Percentiles rank a stretch among this genome's conserved stretches.
phyloP scores from a whole-genome alignment of 352 stramenopile species.

The Pseudoperonospora humuli region DNA sequence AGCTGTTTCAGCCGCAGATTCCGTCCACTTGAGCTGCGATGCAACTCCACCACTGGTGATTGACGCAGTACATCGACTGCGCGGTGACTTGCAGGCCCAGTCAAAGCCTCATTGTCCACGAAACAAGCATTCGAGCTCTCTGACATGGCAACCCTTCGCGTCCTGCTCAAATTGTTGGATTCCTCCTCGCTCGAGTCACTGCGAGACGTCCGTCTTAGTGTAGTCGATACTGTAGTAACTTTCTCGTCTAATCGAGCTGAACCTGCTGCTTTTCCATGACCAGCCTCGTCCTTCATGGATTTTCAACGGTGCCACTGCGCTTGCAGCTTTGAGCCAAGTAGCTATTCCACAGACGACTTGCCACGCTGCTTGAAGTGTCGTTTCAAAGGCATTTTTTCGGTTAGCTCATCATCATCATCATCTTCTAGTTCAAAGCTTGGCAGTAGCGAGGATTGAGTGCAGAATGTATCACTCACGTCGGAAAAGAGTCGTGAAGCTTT shows the following conservation, averaged over 20 bases:
- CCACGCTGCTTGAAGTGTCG: too few relatives aligned
- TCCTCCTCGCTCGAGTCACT: conserved; percentile 1
- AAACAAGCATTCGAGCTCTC: not conserved
- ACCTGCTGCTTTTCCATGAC: not conserved
- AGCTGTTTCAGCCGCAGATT: conserved; percentile 43
- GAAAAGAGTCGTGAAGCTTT: too few relatives aligned
- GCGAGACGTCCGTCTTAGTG: not conserved
- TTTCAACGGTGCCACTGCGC: too few relatives aligned
- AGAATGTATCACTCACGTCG: too few relatives aligned
- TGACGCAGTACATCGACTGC: conserved; percentile 20
- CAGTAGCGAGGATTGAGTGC: too few relatives aligned
- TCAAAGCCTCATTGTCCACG: conserved; percentile 2
- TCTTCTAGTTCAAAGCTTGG: too few relatives aligned
- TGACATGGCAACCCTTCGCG: conserved; percentile 16
- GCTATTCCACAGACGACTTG: too few relatives aligned
- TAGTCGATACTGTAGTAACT: conserved; percentile 1
- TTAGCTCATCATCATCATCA: too few relatives aligned
- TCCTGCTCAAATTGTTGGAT: conserved; percentile 10
- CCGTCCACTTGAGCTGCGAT: conserved; percentile 43
- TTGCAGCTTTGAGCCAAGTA: too few relatives aligned
- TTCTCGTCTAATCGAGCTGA: not conserved
- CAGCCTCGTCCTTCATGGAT: conserved; percentile 4
- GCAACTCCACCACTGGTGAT: conserved; percentile 29
- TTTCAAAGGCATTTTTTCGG: too few relatives aligned
- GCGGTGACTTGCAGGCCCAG: conserved; percentile 13